Evolutionary conservation across 257 asterid genomes (phyloP).

Genomic region (Nicotiana tomentosiformis): DNA sequence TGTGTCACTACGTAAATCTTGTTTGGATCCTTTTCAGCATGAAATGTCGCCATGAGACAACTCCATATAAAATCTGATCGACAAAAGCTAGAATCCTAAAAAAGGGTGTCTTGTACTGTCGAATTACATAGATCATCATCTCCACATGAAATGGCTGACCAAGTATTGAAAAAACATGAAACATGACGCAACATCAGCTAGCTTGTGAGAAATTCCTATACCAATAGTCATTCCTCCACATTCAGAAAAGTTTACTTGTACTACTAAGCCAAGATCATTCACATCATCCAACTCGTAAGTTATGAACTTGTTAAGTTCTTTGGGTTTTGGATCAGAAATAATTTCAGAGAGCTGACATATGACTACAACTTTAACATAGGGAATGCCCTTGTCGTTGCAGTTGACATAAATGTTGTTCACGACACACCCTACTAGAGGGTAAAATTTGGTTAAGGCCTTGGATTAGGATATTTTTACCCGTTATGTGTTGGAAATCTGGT

Average conservation of each 20-base stretch:
- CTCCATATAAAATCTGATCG: no score
- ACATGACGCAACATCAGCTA: neutral
- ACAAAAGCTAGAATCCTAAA: neutral
- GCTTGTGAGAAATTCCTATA: neutral
- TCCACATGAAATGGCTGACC: neutral
- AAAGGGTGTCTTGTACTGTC: neutral
- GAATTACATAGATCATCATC: neutral
- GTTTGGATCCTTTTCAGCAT: neutral
- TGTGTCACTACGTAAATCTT: neutral
- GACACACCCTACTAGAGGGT: no score
- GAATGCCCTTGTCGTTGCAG: no score
- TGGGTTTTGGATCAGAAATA: neutral
- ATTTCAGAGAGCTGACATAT: neutral
- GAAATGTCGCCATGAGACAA: neutral
- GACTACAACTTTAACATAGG: no score
- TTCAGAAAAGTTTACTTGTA: neutral
- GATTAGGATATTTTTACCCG: no score
- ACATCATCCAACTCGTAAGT: neutral
- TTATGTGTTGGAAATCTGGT: no score
- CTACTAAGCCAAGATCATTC: neutral
- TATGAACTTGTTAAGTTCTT: neutral
- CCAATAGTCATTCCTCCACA: slow-evolving; percentile 2
- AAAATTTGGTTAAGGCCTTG: no score
- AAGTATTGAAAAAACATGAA: neutral
- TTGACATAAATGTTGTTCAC: no score